Evolutionary conservation across 1,139 yeast species (phyloP).

Genomic region (Yamadazyma sp.): DNA sequence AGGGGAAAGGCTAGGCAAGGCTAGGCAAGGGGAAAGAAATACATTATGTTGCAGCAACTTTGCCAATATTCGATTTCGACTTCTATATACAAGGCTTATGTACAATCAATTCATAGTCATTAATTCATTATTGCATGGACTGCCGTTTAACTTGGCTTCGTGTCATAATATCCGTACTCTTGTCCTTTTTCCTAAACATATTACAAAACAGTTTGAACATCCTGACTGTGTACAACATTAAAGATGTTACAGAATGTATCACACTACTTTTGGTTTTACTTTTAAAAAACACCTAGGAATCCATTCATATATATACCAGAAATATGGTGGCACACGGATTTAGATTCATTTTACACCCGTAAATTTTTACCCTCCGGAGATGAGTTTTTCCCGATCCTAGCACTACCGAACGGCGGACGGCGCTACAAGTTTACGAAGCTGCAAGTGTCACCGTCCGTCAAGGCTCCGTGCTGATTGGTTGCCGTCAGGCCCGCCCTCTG

Average conservation of each 20-base stretch:
- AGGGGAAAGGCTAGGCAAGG: too few relatives aligned
- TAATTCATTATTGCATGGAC: background rate
- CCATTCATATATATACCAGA: too few relatives aligned
- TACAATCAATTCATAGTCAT: too few relatives aligned
- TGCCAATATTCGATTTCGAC: too few relatives aligned
- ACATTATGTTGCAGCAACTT: too few relatives aligned
- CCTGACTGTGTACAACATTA: background rate
- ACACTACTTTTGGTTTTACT: too few relatives aligned
- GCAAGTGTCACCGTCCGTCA: too few relatives aligned
- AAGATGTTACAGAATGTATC: too few relatives aligned
- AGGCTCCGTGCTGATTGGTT: too few relatives aligned
- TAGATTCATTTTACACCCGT: background rate
- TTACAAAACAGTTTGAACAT: background rate
- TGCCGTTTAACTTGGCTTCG: slow-evolving; percentile 12
- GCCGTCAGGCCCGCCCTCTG: background rate
- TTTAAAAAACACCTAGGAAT: background rate
- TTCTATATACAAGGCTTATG: background rate
- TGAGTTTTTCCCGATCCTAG: background rate
- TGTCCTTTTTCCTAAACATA: slow-evolving; percentile 1
- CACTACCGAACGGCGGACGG: too few relatives aligned
- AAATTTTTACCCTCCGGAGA: background rate
- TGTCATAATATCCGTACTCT: slow-evolving; percentile 5
- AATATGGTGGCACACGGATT: background rate
- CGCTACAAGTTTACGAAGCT: too few relatives aligned
- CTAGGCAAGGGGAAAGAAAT: too few relatives aligned